Base-by-base conservation (phyloP, 805 yeast genomes). In the Wilhelminamyces savonicus region DNA sequence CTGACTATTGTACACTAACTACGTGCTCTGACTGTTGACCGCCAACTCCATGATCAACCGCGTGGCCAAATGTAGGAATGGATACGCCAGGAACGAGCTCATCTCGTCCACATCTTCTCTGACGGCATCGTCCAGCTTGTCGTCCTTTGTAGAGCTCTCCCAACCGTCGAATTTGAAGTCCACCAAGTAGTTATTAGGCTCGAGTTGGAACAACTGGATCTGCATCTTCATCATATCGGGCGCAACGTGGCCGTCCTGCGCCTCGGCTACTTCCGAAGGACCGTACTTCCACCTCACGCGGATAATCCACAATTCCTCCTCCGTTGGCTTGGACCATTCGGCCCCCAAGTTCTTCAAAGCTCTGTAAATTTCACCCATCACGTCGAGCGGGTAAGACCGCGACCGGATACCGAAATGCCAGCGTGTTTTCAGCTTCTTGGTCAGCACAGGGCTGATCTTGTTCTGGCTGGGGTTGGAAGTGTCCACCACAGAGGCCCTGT, bases 321-420 rank as follows among this genome's bases (percentile, higher is more conserved):
- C 95, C 0, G 88, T 75, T 5, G 97, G 97, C 44, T 81, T 79
- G 7, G 92, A 84, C 97, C 97, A 92, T 56, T 92, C 97, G 0
- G 97, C 97, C 1, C 96, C 97, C 31, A 92, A 63, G 47, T 84
- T 86, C 58, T 84, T 84, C 51, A 92, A 67, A 1, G 97, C 97
- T 27, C 96, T 71, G 59, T 92, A 92, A 25, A 92, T 88, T 54
- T 92, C 98, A 16, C 97, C 96, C 97, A 92, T 92, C 3, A 92
- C 98, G 56, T 92, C 98, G 44, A 92, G 67, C 20, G 98, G 97
- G 52, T 92, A 92, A 1, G 96, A 85, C 47, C 97, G 71, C 7
- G 96, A 86, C 52, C 98, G 71, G 37, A 92, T 92, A 41, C 98
- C 98, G 52, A 92, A 92, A 65, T 92, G 98, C 98, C 98, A 92